These are phyloP conservation scores for Excoecaria agallocha DNA, from an alignment of 345 rosid species.

Conservation along the genomic window DNA sequence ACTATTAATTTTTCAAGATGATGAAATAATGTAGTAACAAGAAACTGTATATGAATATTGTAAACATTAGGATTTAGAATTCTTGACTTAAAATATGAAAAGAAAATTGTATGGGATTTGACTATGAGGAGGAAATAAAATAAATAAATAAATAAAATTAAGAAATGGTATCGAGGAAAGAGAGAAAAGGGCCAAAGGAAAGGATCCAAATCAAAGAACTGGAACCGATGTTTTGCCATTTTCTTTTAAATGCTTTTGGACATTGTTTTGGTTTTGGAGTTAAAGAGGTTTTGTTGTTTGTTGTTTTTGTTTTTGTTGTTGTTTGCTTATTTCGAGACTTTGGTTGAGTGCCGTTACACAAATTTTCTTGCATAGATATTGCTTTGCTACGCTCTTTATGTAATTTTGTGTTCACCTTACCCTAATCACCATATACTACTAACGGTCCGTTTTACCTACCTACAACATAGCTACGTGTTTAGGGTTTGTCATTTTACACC, in stretches of 20 bases:
- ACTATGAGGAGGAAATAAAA: conserved; percentile 24
- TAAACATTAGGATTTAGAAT: neutral
- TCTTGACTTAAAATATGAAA: neutral
- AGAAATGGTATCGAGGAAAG: conserved; percentile 36
- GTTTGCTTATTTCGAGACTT: conserved; percentile 37
- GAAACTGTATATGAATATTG: too few species aligned
- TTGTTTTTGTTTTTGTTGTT: conserved; percentile 43
- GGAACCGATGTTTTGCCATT: conserved; percentile 45
- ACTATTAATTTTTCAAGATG: too few species aligned
- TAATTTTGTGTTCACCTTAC: neutral
- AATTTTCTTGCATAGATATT: too few species aligned
- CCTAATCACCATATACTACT: neutral
- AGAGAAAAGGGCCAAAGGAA: conserved; percentile 54
- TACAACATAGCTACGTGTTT: neutral
- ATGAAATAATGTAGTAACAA: too few species aligned
- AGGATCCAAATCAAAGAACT: conserved; percentile 45
- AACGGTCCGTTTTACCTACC: neutral
- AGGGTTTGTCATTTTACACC: conserved; percentile 3
- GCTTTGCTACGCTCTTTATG: neutral
- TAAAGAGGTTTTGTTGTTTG: conserved; percentile 43
- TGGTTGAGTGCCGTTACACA: conserved; percentile 19
- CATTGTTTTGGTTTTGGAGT: conserved; percentile 39
- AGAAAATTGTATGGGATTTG: conserved; percentile 18
- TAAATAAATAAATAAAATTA: neutral
- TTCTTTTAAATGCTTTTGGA: conserved; percentile 16